A percentile compares a stretch with the other conserved stretches of the same genome.
Evolutionary conservation across 306 rosid species (phyloP).

Genomic region (Trichosanthes cucumerina): DNA sequence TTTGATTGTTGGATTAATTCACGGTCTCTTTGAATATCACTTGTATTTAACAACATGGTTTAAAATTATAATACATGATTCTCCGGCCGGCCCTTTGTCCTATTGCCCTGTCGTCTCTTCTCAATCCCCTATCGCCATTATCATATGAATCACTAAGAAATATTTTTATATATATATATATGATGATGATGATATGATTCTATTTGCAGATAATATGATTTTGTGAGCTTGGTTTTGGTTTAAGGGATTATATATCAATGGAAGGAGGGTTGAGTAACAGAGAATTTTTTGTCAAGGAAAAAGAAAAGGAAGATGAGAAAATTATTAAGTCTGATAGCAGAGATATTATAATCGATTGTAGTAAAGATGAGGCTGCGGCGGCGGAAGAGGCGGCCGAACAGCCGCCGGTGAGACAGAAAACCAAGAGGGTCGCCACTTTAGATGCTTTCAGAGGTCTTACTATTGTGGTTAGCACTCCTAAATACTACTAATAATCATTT

Average conservation of each 20-base stretch:
- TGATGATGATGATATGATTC: neutral
- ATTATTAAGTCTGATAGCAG: neutral
- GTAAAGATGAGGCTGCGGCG: conserved; percentile 6
- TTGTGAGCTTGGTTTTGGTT: neutral
- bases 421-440: conserved; percentile 72
- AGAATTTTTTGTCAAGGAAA: neutral
- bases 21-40: neutral
- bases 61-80: neutral
- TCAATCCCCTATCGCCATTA: neutral
- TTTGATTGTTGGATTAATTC: neutral
- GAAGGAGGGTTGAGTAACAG: conserved; percentile 39
- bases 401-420: conserved; percentile 26
- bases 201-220: neutral
- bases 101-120: neutral
- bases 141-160: neutral
- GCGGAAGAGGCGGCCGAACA: neutral
- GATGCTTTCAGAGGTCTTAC: conserved; percentile 94
- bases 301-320: conserved; percentile 7
- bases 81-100: conserved; percentile 2
- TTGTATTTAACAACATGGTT: neutral
- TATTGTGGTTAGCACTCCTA: conserved; percentile 39
- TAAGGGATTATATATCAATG: conserved; percentile 18
- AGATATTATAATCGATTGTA: conserved; percentile 19
- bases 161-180: neutral
- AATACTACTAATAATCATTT: neutral